phyloP scores from a whole-genome alignment of 345 rosid genomes.

The Jatropha curcas region DNA sequence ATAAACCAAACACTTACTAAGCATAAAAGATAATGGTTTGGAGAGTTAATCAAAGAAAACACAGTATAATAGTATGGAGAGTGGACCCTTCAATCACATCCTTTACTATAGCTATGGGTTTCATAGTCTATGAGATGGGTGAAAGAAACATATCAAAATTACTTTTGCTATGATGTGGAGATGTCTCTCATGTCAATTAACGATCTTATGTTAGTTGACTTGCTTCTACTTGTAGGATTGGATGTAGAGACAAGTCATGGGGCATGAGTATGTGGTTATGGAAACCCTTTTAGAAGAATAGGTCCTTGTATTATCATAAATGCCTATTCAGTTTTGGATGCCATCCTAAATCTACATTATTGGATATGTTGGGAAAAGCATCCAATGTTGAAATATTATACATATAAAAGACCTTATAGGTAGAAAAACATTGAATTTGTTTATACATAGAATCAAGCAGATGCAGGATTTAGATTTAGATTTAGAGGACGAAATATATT shows the following conservation, averaged over 20 bases:
- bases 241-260: slow-evolving; percentile 1
- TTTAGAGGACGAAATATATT: too few species aligned
- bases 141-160: neutral
- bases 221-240: neutral
- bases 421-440: too few species aligned
- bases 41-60: too few species aligned
- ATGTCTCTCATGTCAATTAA: neutral
- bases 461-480: too few species aligned
- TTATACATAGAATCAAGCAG: too few species aligned
- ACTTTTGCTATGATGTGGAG: neutral
- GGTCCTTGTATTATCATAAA: neutral
- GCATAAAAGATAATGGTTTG: neutral
- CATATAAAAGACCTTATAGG: too few species aligned
- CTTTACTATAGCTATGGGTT: neutral
- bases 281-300: neutral
- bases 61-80: slow-evolving; percentile 1
- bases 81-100: slow-evolving; percentile 21
- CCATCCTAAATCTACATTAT: too few species aligned
- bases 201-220: slow-evolving; percentile 12
- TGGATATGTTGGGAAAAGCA: too few species aligned
- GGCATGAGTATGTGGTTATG: neutral
- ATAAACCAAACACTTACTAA: neutral
- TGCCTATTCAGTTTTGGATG: neutral
- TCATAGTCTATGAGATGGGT: neutral
- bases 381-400: too few species aligned